A percentile compares a stretch with the other conserved stretches of the same genome.
phyloP scores from a whole-genome alignment of 1,139 yeast genomes.

The Lodderomyces elongisporus region DNA sequence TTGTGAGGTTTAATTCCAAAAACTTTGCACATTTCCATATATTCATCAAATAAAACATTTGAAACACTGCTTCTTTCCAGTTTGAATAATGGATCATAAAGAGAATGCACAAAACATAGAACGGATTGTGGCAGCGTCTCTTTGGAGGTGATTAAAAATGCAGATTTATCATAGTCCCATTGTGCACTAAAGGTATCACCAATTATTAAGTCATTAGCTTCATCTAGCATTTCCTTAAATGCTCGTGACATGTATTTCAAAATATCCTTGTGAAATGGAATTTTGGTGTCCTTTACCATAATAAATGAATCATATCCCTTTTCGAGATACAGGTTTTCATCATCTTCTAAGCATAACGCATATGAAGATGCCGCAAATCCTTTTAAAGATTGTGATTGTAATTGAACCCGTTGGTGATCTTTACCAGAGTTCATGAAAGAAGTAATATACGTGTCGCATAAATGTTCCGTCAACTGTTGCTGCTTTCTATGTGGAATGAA shows the following conservation, averaged over 20 bases:
- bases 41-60: constrained; percentile 1
- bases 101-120: constrained; percentile 18
- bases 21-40: not conserved
- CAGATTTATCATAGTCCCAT: constrained; percentile 15
- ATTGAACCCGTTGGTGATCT: not conserved
- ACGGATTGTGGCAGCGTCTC: constrained; percentile 22
- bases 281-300: constrained; percentile 13
- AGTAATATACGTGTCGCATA: constrained; percentile 16
- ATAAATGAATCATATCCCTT: constrained; percentile 23
- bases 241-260: constrained; percentile 12
- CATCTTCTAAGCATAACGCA: not conserved
- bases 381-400: too few relatives aligned
- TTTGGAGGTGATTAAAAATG: constrained; percentile 14
- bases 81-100: not conserved
- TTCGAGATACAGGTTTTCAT: constrained; percentile 11
- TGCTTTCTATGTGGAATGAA: constrained; percentile 28
- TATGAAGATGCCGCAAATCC: too few relatives aligned
- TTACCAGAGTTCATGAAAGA: constrained; percentile 17
- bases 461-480: constrained; percentile 25
- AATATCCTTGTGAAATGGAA: constrained; percentile 30
- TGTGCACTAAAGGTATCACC: constrained; percentile 20
- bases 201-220: constrained; percentile 14
- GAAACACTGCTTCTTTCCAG: not conserved
- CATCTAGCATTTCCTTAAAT: constrained; percentile 9
- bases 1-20: too few relatives aligned